phyloP scores from a whole-genome alignment of 331 rosid species.

The Cydonia oblonga region DNA sequence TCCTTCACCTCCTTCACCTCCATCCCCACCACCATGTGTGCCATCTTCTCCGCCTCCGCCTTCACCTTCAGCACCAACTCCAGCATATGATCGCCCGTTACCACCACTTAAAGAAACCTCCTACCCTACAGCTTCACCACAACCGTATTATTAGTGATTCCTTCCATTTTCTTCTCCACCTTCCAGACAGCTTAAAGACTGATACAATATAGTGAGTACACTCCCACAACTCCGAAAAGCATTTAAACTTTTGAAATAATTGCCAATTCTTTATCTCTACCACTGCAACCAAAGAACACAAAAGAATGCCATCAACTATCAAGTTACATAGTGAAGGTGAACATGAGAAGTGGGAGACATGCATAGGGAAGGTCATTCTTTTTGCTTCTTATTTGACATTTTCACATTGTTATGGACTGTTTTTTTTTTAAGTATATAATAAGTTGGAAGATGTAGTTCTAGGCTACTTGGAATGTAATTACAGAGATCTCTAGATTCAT shows the following conservation, averaged over 20 bases:
- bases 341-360: background rate
- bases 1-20: slow-evolving; percentile 11
- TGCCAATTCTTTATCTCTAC: background rate
- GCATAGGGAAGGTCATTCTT: background rate
- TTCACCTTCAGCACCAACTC: slow-evolving; percentile 8
- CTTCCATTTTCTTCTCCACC: background rate
- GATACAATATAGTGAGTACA: background rate
- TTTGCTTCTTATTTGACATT: background rate
- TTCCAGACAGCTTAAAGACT: background rate
- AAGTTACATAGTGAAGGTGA: background rate
- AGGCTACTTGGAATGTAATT: background rate
- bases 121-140: slow-evolving; percentile 11
- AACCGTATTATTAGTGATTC: slow-evolving; percentile 7
- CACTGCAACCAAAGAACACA: background rate
- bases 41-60: slow-evolving; percentile 4
- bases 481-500: background rate
- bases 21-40: slow-evolving; percentile 9
- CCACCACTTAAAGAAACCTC: background rate
- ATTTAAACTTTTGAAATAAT: background rate
- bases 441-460: background rate
- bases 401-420: background rate
- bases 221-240: background rate
- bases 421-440: background rate
- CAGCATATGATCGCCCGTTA: background rate
- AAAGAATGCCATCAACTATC: background rate